Evolutionary conservation across 495 filamentous ascomycete species (phyloP).

Genomic region (Xylaria intraflava): DNA sequence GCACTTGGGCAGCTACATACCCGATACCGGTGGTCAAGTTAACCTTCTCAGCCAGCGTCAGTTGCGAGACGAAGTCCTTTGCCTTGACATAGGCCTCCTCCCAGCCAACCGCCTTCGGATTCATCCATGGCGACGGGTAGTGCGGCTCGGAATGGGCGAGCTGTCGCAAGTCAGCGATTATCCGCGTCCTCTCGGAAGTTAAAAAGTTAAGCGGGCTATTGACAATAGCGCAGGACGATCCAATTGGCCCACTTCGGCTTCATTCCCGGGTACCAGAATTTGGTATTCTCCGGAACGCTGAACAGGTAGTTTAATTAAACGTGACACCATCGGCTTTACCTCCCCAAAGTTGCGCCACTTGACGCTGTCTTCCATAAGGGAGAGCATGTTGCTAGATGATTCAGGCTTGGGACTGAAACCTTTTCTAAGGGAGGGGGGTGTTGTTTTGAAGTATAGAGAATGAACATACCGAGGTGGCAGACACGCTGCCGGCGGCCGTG

Average conservation of each 20-base stretch:
- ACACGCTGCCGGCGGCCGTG: neutral
- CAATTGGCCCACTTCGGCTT: neutral
- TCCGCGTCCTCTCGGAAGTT: neutral
- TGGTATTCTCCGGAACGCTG: neutral
- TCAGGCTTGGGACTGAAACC: neutral
- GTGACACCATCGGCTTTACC: neutral
- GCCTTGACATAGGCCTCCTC: constrained; percentile 71
- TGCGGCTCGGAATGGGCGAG: constrained; percentile 46
- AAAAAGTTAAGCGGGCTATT: neutral
- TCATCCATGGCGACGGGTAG: constrained; percentile 83
- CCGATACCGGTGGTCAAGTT: constrained; percentile 86
- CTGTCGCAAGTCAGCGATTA: neutral
- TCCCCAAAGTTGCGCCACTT: neutral
- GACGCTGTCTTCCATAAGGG: neutral
- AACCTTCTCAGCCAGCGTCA: constrained; percentile 86
- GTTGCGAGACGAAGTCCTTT: constrained; percentile 67
- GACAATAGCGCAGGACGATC: neutral
- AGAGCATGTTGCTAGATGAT: neutral
- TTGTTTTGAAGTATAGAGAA: neutral
- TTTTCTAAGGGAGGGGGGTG: neutral
- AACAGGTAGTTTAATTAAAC: neutral
- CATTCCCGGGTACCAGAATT: neutral
- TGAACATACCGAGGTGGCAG: constrained; percentile 11
- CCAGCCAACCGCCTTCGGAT: constrained; percentile 64
- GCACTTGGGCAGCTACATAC: constrained; percentile 31